phyloP scores from a whole-genome alignment of 495 filamentous ascomycete species.

The Xylaria scruposa region DNA sequence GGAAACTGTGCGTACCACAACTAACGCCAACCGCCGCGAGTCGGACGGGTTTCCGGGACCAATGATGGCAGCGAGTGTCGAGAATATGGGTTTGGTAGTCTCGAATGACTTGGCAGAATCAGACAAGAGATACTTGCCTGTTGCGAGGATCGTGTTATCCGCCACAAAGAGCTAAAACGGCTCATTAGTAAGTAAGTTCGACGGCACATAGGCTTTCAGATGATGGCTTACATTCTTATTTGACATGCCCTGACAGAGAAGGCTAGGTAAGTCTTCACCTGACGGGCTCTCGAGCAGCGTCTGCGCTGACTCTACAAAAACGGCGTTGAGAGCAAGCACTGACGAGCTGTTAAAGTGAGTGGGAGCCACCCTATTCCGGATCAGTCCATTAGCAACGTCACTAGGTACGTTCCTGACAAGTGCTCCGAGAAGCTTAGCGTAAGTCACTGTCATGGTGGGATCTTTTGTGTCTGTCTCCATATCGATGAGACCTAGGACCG shows the following conservation, averaged over 20 bases:
- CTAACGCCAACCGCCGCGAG: slow-evolving; percentile 85
- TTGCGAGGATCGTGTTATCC: slow-evolving; percentile 89
- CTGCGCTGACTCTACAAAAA: slow-evolving; percentile 78
- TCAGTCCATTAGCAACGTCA: slow-evolving; percentile 67
- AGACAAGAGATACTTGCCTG: slow-evolving; percentile 90
- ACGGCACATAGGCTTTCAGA: neutral
- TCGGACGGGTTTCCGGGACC: slow-evolving; percentile 77
- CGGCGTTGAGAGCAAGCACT: slow-evolving; percentile 84
- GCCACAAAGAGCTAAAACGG: slow-evolving; percentile 72
- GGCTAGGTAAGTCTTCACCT: slow-evolving; percentile 69
- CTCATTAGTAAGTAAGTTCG: slow-evolving; percentile 24
- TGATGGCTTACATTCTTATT: slow-evolving; percentile 68
- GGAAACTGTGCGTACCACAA: slow-evolving; percentile 83
- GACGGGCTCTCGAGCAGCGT: slow-evolving; percentile 68
- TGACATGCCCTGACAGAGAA: slow-evolving; percentile 81
- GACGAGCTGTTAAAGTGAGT: slow-evolving; percentile 68
- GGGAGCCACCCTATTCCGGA: slow-evolving; percentile 84
- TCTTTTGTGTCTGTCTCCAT: slow-evolving; percentile 77
- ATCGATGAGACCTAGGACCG: slow-evolving; percentile 87
- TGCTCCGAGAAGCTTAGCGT: slow-evolving; percentile 86
- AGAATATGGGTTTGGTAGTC: slow-evolving; percentile 76
- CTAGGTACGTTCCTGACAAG: slow-evolving; percentile 80
- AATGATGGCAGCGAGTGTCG: slow-evolving; percentile 74
- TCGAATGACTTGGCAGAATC: slow-evolving; percentile 69
- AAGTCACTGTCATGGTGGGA: slow-evolving; percentile 80